phyloP scores from a whole-genome alignment of 148 eudicot species.

The Rhododendron henanense region DNA sequence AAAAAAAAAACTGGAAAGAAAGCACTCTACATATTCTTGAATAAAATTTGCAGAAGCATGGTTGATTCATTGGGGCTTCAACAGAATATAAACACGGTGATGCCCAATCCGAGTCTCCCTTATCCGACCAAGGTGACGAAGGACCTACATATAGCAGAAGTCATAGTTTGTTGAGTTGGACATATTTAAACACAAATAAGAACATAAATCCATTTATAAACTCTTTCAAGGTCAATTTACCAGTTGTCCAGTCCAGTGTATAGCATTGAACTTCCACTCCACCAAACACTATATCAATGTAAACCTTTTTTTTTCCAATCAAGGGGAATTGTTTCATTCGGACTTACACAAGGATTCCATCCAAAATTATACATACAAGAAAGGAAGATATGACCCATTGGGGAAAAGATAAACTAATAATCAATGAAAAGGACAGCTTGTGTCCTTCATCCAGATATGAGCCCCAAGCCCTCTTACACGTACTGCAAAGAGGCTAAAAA shows the following conservation, averaged over 20 bases:
- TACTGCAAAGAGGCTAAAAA: neutral
- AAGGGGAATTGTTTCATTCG: neutral
- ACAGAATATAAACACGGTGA: conserved; percentile 69
- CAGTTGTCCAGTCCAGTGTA: neutral
- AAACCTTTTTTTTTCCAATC: neutral
- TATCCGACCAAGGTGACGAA: conserved; percentile 88
- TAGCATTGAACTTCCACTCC: neutral
- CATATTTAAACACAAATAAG: neutral
- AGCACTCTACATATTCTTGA: neutral
- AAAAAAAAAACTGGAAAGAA: neutral
- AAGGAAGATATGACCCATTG: neutral
- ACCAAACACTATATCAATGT: neutral
- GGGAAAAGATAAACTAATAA: neutral
- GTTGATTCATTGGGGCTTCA: conserved; percentile 48
- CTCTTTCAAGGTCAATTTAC: neutral
- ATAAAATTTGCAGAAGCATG: conserved; percentile 4
- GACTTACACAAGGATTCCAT: neutral
- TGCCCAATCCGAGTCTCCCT: conserved; percentile 80
- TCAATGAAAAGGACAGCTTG: neutral
- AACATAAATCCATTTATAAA: neutral
- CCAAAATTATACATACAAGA: neutral
- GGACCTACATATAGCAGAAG: conserved; percentile 41
- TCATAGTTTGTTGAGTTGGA: neutral
- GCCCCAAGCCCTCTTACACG: neutral
- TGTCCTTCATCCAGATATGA: neutral